Percentiles rank a stretch among this genome's conserved stretches.
Evolutionary conservation across 2,329 filamentous ascomycete genomes (phyloP).

Genomic region (Monilinia vaccinii-corymbosi): DNA sequence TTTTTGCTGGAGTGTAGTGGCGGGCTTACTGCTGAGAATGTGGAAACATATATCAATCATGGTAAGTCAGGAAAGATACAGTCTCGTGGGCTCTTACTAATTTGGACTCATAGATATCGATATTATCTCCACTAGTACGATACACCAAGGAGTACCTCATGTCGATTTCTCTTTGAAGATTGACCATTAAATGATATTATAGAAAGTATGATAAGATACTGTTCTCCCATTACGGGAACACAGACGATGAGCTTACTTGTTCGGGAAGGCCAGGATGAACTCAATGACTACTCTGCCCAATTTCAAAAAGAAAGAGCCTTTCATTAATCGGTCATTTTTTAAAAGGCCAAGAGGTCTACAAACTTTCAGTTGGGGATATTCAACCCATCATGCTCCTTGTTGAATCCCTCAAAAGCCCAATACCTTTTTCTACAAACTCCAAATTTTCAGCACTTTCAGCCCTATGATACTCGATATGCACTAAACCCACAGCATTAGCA

Average conservation of each 20-base stretch:
- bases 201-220: not conserved
- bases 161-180: constrained; percentile 97
- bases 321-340: not conserved
- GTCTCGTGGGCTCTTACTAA: not conserved
- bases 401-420: not conserved
- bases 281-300: not conserved
- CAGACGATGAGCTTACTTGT: not conserved
- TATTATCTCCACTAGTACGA: constrained; percentile 91
- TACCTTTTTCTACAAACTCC: not conserved
- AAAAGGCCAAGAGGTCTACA: not conserved
- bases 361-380: not conserved
- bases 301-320: not conserved
- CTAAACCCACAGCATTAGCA: constrained; percentile 10
- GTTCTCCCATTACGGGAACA: not conserved
- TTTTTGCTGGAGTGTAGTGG: constrained; percentile 91
- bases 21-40: constrained; percentile 77
- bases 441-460: not conserved
- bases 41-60: constrained; percentile 67
- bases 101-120: constrained; percentile 59
- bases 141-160: constrained; percentile 90
- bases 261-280: not conserved
- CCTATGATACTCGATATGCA: constrained; percentile 18
- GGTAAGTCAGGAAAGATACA: constrained; percentile 38
- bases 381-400: not conserved
- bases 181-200: constrained; percentile 31